Evolutionary conservation across 306 rosid genomes (phyloP).

Genomic region (Glycyrrhiza uralensis): DNA sequence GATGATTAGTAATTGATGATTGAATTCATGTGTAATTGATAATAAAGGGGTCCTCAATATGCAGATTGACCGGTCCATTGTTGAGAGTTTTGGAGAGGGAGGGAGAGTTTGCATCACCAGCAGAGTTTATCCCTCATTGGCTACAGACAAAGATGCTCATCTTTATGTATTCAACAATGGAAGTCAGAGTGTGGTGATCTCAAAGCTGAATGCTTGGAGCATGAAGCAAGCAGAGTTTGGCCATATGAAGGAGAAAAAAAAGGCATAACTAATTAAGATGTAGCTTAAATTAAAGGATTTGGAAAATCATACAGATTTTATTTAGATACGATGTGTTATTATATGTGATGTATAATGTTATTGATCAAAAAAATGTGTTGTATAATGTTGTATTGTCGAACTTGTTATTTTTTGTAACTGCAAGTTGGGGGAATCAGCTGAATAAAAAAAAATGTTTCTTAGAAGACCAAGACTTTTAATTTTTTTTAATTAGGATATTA

Average conservation of each 20-base stretch:
- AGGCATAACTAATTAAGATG: background rate
- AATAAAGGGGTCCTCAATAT: background rate
- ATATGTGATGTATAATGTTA: too few species aligned
- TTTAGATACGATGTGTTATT: background rate
- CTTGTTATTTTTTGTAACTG: background rate
- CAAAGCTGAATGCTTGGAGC: constrained; percentile 55
- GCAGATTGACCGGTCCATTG: constrained; percentile 64
- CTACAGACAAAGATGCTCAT: constrained; percentile 40
- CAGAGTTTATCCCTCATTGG: constrained; percentile 60
- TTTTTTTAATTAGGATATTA: background rate
- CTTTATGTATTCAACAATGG: constrained; percentile 56
- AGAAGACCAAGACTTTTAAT: background rate
- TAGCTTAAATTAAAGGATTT: background rate
- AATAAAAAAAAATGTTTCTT: background rate
- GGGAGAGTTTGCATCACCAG: constrained; percentile 57
- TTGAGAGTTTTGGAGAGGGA: constrained; percentile 64
- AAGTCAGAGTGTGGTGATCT: constrained; percentile 26
- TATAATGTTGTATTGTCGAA: too few species aligned
- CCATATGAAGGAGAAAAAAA: background rate
- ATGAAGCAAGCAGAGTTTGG: constrained; percentile 42
- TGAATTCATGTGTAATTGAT: too few species aligned
- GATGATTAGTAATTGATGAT: too few species aligned
- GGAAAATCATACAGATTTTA: background rate
- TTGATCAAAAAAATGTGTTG: too few species aligned
- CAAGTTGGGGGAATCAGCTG: background rate